Evolutionary conservation across 306 rosid species (phyloP), one percentile per base, ranked within the genome.

Genomic region (Malus asiatica): DNA sequence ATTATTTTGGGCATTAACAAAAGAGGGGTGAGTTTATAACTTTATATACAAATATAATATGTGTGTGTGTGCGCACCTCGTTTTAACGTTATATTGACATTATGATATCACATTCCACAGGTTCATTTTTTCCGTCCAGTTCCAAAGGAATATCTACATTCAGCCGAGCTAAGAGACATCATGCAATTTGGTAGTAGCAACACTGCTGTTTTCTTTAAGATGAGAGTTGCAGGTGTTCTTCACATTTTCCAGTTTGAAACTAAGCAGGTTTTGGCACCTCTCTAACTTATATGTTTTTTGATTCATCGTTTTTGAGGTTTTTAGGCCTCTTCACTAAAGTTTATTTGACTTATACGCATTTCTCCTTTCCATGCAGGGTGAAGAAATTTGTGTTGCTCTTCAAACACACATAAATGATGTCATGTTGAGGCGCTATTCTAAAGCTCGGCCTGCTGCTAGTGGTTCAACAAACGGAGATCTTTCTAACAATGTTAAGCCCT

Each of bases 151-250:
- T 93, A 93, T 83, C 78, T 93, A 76, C 97, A 93, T 79, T 93
- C 98, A 55, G 98, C 98, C 48, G 98, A 93, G 76, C 85, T 93
- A 79, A 90, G 96, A 85, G 98, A 93, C 78, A 93, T 93, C 84
- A 93, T 91, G 97, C 98, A 93, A 82, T 93, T 93, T 33, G 98
- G 98, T 72, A 93, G 97, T 72, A 93, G 98, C 87, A 93, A 93
- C 60, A 87, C 97, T 79, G 98, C 98, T 13, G 98, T 93, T 76
- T 93, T 93, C 83, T 93, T 93, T 75, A 93, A 93, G 81, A 93
- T 93, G 98, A 87, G 98, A 85, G 97, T 93, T 79, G 98, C 98
- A 32, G 98, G 98, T 44, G 96, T 90, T 66, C 97, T 93, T 79
- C 98, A 93, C 84, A 90, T 93, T 81, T 93, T 93, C 79, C 98